Evolutionary conservation across 371 early-diverging fungal species (phyloP).

Genomic region (Mucor velutinosus): DNA sequence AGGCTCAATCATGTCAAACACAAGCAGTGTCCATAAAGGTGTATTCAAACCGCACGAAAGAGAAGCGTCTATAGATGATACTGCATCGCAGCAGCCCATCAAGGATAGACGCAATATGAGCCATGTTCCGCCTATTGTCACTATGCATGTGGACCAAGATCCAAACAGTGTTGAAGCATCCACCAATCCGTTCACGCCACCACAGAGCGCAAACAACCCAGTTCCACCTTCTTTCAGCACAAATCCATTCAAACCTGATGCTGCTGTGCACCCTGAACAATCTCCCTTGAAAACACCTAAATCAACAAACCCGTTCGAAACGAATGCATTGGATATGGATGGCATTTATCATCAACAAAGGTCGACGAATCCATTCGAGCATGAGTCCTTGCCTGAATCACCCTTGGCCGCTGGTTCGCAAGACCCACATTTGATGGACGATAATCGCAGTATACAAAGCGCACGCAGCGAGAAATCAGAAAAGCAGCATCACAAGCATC

Average conservation of each 20-base stretch:
- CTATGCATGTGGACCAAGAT: neutral
- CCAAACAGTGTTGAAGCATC: neutral
- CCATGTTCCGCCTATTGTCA: conserved; percentile 10
- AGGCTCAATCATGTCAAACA: neutral
- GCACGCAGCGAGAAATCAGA: neutral
- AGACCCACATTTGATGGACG: neutral
- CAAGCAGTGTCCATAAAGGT: neutral
- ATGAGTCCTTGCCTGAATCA: neutral
- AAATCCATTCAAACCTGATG: conserved; percentile 3
- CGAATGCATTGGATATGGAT: neutral
- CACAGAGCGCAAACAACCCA: neutral
- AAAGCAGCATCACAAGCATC: neutral
- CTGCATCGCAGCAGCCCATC: neutral
- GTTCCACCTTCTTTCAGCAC: neutral
- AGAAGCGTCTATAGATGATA: neutral
- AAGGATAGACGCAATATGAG: conserved; percentile 9
- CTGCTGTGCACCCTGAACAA: neutral
- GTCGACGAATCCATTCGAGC: neutral
- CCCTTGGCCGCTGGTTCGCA: neutral
- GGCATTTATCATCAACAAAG: neutral
- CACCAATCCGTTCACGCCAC: conserved; percentile 1
- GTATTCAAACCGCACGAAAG: neutral
- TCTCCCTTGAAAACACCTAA: neutral
- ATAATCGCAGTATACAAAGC: neutral
- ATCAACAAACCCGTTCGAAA: conserved; percentile 6